phyloP scores from a whole-genome alignment of 176 grass and related monocot species.

The Phragmites australis region DNA sequence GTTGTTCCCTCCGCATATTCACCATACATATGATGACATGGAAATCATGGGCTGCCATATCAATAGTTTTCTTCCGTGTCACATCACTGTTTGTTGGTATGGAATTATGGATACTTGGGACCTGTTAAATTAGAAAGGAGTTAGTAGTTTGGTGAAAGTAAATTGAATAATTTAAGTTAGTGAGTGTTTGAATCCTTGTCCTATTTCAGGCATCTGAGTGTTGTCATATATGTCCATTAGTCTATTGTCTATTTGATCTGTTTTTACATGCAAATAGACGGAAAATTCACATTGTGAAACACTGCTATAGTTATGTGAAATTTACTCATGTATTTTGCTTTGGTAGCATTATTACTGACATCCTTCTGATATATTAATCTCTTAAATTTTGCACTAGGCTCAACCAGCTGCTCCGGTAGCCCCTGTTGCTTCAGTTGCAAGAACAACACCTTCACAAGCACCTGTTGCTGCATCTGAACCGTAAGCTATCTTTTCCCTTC shows the following conservation, averaged over 20 bases:
- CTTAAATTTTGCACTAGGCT: slow-evolving; percentile 28
- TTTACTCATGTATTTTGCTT: background rate
- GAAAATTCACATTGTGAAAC: no score
- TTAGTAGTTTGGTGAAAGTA: background rate
- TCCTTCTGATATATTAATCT: slow-evolving; percentile 18
- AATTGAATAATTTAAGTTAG: background rate
- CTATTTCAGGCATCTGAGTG: background rate
- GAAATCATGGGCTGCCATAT: background rate
- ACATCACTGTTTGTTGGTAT: background rate
- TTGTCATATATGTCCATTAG: background rate
- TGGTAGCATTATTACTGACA: background rate
- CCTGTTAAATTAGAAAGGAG: background rate
- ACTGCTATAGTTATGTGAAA: background rate
- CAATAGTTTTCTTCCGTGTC: background rate
- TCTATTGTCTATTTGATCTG: background rate
- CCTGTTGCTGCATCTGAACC: slow-evolving; percentile 47
- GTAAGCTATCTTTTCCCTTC: slow-evolving; percentile 48
- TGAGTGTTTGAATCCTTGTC: background rate
- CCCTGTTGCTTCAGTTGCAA: slow-evolving; percentile 51
- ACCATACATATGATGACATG: background rate
- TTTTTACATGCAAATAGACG: background rate
- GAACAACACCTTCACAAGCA: slow-evolving; percentile 49
- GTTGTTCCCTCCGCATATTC: background rate
- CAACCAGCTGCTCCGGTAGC: slow-evolving; percentile 37
- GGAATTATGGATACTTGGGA: background rate